Percentiles rank a stretch among this genome's conserved stretches.
These are phyloP conservation scores for Nannochloris sp. DNA, from an alignment of 139 green algal species.

Conservation along the genomic window DNA sequence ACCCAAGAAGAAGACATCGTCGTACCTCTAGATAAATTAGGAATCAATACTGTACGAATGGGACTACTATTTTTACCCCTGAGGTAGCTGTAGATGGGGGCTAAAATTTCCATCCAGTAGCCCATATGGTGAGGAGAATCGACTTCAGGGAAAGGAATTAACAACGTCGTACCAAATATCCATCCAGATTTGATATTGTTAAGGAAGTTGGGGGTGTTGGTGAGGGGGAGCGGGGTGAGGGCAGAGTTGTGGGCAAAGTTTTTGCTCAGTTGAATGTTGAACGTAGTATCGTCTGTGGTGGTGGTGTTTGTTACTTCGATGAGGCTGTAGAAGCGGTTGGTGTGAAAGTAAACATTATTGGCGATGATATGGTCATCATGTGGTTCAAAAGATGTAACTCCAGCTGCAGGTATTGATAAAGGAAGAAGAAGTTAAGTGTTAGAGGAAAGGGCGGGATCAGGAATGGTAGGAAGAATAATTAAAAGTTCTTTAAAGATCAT, in stretches of 20 bases:
- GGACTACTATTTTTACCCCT: background rate
- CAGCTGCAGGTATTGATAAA: background rate
- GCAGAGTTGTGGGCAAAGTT: background rate
- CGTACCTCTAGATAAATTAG: conserved; percentile 20
- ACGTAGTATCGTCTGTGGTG: background rate
- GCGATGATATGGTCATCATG: background rate
- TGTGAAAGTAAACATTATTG: background rate
- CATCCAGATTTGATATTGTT: conserved; percentile 18
- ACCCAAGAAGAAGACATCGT: conserved; percentile 39
- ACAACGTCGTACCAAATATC: conserved; percentile 51
- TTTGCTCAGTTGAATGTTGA: background rate
- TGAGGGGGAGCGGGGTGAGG: background rate
- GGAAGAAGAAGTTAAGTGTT: background rate
- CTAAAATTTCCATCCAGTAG: conserved; percentile 67
- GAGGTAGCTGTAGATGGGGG: conserved; percentile 48
- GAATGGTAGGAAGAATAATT: no score
- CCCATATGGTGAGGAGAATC: conserved; percentile 62
- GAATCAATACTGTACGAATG: conserved; percentile 14
- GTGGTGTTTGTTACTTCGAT: background rate
- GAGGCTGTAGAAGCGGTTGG: background rate
- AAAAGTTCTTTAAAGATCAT: no score
- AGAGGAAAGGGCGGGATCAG: no score
- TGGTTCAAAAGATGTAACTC: background rate
- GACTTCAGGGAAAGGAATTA: conserved; percentile 64
- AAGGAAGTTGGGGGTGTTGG: background rate